Evolutionary conservation across 2,329 filamentous ascomycete genomes (phyloP).

Genomic region (Corinectria fuckeliana): DNA sequence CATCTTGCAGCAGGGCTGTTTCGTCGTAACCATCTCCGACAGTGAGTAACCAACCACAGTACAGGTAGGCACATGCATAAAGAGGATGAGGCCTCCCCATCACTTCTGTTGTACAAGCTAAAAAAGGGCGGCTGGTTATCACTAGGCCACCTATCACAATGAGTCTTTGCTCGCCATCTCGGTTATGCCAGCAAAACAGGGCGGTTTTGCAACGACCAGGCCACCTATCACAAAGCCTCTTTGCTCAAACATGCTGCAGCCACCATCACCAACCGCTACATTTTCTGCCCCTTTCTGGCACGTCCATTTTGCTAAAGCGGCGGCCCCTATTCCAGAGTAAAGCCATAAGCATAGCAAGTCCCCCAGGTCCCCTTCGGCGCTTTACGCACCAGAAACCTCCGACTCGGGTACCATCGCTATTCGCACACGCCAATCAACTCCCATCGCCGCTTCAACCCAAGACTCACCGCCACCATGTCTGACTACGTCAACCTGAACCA

Average conservation of each 20-base stretch:
- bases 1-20: too few species aligned
- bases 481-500: not conserved
- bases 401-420: not conserved
- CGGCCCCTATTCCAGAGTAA: not conserved
- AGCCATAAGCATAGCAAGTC: not conserved
- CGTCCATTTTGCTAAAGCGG: not conserved
- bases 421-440: not conserved
- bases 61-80: too few species aligned
- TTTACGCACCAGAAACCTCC: not conserved
- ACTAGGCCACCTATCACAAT: not conserved
- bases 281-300: not conserved
- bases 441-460: slow-evolving; percentile 6
- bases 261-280: not conserved
- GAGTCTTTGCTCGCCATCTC: not conserved
- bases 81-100: not conserved
- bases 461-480: not conserved
- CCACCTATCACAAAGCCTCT: not conserved
- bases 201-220: not conserved
- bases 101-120: not conserved
- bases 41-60: too few species aligned
- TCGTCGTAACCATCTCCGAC: too few species aligned
- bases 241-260: not conserved
- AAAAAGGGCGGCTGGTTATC: too few species aligned
- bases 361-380: not conserved
- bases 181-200: slow-evolving; percentile 17